These are phyloP conservation scores for Tirmania nivea DNA, from an alignment of 495 filamentous ascomycete species.

Conservation along the genomic window DNA sequence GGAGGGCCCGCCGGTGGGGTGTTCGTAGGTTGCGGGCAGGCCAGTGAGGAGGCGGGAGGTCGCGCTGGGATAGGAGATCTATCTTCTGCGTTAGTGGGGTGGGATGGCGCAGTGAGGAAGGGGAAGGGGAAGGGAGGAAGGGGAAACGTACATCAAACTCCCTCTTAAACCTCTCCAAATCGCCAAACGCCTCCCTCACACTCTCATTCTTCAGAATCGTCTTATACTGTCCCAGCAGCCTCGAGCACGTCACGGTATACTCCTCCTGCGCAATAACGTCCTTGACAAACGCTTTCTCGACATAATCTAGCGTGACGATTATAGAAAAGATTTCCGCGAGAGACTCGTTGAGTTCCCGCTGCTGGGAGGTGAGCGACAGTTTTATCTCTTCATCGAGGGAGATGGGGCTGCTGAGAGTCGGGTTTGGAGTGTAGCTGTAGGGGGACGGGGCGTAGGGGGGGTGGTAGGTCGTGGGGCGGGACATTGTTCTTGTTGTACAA, in stretches of 20 bases:
- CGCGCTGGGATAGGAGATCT: constrained; percentile 49
- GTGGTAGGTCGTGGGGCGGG: neutral
- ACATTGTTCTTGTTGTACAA: too few species aligned
- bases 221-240: constrained; percentile 91
- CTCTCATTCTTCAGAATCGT: constrained; percentile 73
- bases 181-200: constrained; percentile 60
- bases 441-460: constrained; percentile 10
- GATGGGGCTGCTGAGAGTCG: constrained; percentile 8
- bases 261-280: constrained; percentile 79
- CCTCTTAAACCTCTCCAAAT: constrained; percentile 78
- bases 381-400: constrained; percentile 59
- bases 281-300: constrained; percentile 92
- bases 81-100: neutral
- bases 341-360: constrained; percentile 86
- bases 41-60: constrained; percentile 82
- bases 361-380: constrained; percentile 57
- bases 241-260: constrained; percentile 68
- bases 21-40: constrained; percentile 36
- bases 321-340: constrained; percentile 96
- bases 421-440: constrained; percentile 12
- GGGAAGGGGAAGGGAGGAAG: constrained; percentile 18
- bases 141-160: constrained; percentile 70
- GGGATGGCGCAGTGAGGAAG: neutral
- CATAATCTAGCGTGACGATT: constrained; percentile 78
- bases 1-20: neutral